Base-by-base conservation (phyloP, 805 yeast genomes). In the Komagataella mondaviorum region DNA sequence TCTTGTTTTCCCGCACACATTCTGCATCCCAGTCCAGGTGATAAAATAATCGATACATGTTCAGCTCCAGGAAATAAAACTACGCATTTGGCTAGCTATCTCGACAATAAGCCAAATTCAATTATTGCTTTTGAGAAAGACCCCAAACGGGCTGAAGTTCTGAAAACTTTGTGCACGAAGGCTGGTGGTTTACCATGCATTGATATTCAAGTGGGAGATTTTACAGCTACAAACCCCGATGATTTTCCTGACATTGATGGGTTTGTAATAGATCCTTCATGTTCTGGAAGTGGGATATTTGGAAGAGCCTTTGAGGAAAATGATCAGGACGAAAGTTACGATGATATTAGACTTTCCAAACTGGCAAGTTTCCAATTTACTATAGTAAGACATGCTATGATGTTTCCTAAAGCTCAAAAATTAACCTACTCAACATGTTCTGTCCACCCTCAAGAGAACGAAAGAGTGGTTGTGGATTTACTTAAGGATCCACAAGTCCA, bases 51-150 rank as follows among this genome's bases (percentile, higher is more conserved):
- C 47, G 99, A 93, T 67, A 85, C 96, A 1, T 90, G 97, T 68
- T 90, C 98, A 2, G 99, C 99, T 0, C 99, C 99, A 4, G 99
- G 99, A 4, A 93, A 93, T 66, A 95, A 93, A 64, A 93, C 99
- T 0, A 88, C 97, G 0, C 98, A 91, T 67, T 69, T 84, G 20
- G 96, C 96, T 0, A 79, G 93, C 0, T 70, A 77, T 49, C 65
- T 88, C 20, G 57, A 60, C 3, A 67, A 68, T 44, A 57, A 67
- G 1, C 69, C 70, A 0, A 50, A 56, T 14, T 76, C 78, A 4
- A 81, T 89, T 7, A 74, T 74, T 57, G 99, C 99, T 0, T 93
- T 89, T 66, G 99, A 93, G 65, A 77, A 89, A 61, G 96, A 93
- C 61, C 69, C 74, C 2, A 76, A 76, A 47, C 73, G 99, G 55